A percentile compares a stretch with the other conserved stretches of the same genome.
Evolutionary conservation across 805 yeast genomes (phyloP).

Genomic region (Suhomyces tanzawaensis): DNA sequence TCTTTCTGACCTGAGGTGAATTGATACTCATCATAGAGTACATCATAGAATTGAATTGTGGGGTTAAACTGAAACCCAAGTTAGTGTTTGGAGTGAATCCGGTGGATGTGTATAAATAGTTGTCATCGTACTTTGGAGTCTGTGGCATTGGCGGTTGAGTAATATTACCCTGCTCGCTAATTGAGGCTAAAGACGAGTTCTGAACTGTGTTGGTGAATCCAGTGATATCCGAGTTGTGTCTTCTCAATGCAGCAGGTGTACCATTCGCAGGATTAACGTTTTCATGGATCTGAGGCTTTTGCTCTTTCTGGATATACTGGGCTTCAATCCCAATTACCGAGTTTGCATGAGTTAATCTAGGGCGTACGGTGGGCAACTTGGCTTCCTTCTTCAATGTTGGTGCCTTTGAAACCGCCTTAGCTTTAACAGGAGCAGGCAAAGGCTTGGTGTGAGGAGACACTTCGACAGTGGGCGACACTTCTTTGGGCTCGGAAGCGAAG

Average conservation of each 20-base stretch:
- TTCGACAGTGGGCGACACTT: not conserved
- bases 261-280: not conserved
- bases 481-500: conserved; percentile 3
- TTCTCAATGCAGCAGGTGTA: conserved; percentile 14
- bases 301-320: conserved; percentile 1
- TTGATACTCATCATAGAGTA: conserved; percentile 32
- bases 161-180: conserved; percentile 11
- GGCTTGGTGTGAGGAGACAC: conserved; percentile 1
- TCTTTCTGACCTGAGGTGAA: conserved; percentile 29
- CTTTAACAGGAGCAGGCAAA: conserved; percentile 1
- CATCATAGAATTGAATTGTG: conserved; percentile 42
- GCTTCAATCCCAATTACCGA: conserved; percentile 28
- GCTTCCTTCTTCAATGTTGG: not conserved
- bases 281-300: conserved; percentile 4
- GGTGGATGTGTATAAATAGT: conserved; percentile 20
- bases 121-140: conserved; percentile 35
- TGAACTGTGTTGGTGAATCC: conserved; percentile 8
- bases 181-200: conserved; percentile 10
- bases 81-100: conserved; percentile 29
- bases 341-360: conserved; percentile 23
- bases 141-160: conserved; percentile 23
- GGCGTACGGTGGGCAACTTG: conserved; percentile 4
- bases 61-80: conserved; percentile 34
- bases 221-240: conserved; percentile 24
- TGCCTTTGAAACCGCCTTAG: not conserved